These are phyloP conservation scores for Rubus idaeus DNA, from an alignment of 306 rosid species.

Conservation along the genomic window DNA sequence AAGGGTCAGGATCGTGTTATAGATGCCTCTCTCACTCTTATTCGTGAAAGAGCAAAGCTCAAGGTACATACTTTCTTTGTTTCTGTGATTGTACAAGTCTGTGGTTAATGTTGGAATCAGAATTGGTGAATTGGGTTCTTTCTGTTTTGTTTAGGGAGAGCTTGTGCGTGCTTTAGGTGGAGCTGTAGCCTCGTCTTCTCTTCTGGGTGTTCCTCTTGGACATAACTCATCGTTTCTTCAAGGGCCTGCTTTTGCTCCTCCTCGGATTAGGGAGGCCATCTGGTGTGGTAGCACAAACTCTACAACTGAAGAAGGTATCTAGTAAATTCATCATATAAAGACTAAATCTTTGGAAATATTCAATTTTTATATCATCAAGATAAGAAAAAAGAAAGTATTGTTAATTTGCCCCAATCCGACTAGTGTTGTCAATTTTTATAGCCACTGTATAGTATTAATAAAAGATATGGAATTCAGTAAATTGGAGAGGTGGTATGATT, in stretches of 20 bases:
- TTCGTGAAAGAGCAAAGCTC: conserved; percentile 92
- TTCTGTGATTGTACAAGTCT: not conserved
- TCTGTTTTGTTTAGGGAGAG: conserved; percentile 60
- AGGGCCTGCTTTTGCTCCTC: conserved; percentile 99
- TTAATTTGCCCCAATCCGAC: not conserved
- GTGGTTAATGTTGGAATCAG: not conserved
- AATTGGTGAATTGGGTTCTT: conserved; percentile 16
- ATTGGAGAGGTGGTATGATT: not conserved
- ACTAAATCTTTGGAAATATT: not conserved
- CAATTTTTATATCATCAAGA: not conserved
- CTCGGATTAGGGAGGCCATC: conserved; percentile 93
- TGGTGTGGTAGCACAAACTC: conserved; percentile 98
- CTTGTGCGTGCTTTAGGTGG: conserved; percentile 95
- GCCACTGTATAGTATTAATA: no score
- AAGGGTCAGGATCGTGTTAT: conserved; percentile 83
- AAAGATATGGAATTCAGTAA: not conserved
- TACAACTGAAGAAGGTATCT: conserved; percentile 83
- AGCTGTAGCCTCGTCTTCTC: conserved; percentile 67
- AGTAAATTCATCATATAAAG: not conserved
- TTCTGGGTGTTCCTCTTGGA: conserved; percentile 94
- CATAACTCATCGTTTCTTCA: conserved; percentile 97
- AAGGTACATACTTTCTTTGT: conserved; percentile 47
- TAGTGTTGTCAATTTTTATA: not conserved
- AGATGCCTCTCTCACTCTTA: conserved; percentile 94
- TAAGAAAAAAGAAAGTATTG: not conserved